phyloP scores from a whole-genome alignment of 495 filamentous ascomycete genomes.

The Achaetomiella virescens region DNA sequence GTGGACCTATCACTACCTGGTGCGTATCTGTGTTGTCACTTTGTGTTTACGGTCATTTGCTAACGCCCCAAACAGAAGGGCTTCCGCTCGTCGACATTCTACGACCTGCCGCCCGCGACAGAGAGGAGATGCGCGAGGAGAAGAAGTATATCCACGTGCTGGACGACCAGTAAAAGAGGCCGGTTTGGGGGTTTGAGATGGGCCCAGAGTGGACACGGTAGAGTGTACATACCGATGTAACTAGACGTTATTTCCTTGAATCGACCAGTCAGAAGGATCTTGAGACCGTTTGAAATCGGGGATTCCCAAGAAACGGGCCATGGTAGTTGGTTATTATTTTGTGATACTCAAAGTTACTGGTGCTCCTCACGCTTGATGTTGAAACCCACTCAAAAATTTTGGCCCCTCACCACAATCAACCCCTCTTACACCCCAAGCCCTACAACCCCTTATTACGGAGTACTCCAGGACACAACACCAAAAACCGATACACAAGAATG shows the following conservation, averaged over 20 bases:
- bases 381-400: conserved; percentile 3
- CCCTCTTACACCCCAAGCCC: not conserved
- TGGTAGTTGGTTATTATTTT: no score
- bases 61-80: conserved; percentile 55
- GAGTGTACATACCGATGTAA: conserved; percentile 41
- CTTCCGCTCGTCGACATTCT: conserved; percentile 75
- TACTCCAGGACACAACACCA: conserved; percentile 1
- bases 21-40: conserved; percentile 41
- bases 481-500: conserved; percentile 18
- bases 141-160: conserved; percentile 93
- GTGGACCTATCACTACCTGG: conserved; percentile 87
- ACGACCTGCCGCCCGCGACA: conserved; percentile 88
- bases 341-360: no score
- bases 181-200: not conserved
- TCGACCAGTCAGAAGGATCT: conserved; percentile 1
- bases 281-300: not conserved
- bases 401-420: not conserved
- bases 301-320: no score
- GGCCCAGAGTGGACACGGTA: conserved; percentile 16
- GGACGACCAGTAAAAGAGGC: conserved; percentile 62
- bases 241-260: conserved; percentile 24
- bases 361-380: no score
- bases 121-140: conserved; percentile 93
- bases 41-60: not conserved
- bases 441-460: no score